phyloP scores from a whole-genome alignment of 75 land plant species.

The Selaginella tamariscina region DNA sequence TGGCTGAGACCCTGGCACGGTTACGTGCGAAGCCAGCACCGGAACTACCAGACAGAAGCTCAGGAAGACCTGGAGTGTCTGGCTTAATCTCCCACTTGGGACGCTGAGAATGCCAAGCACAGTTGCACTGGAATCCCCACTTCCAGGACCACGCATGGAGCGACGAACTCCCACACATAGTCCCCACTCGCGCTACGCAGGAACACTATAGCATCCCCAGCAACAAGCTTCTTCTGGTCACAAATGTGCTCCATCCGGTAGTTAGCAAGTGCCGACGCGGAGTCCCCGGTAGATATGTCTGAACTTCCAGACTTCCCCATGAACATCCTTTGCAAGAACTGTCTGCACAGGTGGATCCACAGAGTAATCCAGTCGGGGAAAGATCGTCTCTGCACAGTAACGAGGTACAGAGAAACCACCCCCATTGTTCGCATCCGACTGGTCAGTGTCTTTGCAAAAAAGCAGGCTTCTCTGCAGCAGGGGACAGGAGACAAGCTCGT shows the following conservation, averaged over 20 bases:
- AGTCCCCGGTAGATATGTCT: constrained; percentile 80
- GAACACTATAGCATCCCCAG: constrained; percentile 84
- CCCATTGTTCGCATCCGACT: constrained; percentile 90
- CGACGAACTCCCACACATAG: constrained; percentile 79
- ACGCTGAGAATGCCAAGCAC: constrained; percentile 30
- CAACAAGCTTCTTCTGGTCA: constrained; percentile 88
- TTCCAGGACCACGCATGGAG: constrained; percentile 41
- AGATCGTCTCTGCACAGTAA: constrained; percentile 86
- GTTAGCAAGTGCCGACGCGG: constrained; percentile 78
- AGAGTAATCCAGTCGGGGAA: constrained; percentile 76
- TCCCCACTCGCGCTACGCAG: constrained; percentile 45
- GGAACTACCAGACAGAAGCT: not conserved
- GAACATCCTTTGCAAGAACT: constrained; percentile 71
- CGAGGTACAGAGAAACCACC: constrained; percentile 90
- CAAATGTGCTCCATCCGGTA: constrained; percentile 84
- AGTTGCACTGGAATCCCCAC: constrained; percentile 23
- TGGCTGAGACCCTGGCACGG: constrained; percentile 47
- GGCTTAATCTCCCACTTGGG: constrained; percentile 24
- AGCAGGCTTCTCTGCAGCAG: constrained; percentile 36
- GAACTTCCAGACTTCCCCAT: constrained; percentile 79
- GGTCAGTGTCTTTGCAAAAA: constrained; percentile 86
- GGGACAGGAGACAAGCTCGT: constrained; percentile 18
- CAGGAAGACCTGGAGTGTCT: not conserved
- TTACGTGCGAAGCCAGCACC: constrained; percentile 29
- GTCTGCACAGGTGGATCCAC: constrained; percentile 76